Conservation (phyloP, 441 rosid genomes). For the Eruca vesicaria region DNA sequence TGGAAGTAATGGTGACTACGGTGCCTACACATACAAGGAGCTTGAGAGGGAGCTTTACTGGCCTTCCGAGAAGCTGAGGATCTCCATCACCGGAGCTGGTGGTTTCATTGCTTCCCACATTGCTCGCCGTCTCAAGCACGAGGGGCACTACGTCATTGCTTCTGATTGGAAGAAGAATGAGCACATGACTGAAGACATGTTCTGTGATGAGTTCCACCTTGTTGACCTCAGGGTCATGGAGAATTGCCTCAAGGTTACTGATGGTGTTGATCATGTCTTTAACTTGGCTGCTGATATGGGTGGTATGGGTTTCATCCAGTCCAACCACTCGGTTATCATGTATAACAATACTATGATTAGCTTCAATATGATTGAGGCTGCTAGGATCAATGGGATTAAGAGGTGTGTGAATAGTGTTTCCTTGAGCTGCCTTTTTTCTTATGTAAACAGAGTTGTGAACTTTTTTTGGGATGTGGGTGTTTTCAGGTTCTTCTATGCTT, state of each 20-base stretch:
- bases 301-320: slow-evolving; percentile 99
- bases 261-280: slow-evolving; percentile 79
- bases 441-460: not conserved
- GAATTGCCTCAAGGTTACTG: slow-evolving; percentile 80
- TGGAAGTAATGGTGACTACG: slow-evolving; percentile 52
- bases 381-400: slow-evolving; percentile 87
- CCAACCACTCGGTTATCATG: slow-evolving; percentile 97
- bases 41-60: slow-evolving; percentile 93
- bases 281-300: slow-evolving; percentile 99
- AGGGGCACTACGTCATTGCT: slow-evolving; percentile 77
- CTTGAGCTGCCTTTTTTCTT: not conserved
- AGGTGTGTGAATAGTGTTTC: slow-evolving; percentile 44
- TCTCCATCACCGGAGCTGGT: slow-evolving; percentile 91
- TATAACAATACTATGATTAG: slow-evolving; percentile 98
- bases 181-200: slow-evolving; percentile 97
- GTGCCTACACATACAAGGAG: slow-evolving; percentile 78
- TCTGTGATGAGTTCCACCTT: slow-evolving; percentile 93
- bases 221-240: slow-evolving; percentile 97
- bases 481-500: slow-evolving; percentile 91
- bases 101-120: slow-evolving; percentile 99
- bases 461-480: not conserved
- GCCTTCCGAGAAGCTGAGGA: slow-evolving; percentile 78
- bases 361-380: slow-evolving; percentile 97
- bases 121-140: slow-evolving; percentile 84
- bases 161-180: slow-evolving; percentile 99